phyloP scores from a whole-genome alignment of 2,329 filamentous ascomycete genomes.

The Aspergillus arachidicola region DNA sequence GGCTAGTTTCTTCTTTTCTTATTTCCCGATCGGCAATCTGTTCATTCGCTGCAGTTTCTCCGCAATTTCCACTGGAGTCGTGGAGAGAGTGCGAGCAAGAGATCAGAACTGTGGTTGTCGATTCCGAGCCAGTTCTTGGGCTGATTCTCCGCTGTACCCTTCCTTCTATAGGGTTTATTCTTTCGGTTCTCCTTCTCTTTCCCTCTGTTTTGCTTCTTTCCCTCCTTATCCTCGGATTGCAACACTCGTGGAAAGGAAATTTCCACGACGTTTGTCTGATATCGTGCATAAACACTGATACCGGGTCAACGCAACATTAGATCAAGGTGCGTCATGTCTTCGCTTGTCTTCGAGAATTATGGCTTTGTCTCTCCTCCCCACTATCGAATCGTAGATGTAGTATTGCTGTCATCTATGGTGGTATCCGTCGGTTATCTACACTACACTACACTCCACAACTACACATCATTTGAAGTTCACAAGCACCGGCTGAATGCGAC shows the following conservation, averaged over 20 bases:
- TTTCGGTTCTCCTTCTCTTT: not conserved
- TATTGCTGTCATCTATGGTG: not conserved
- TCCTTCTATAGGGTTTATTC: not conserved
- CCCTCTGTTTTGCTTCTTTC: not conserved
- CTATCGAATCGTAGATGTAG: not conserved
- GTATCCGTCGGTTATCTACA: not conserved
- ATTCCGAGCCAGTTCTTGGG: not conserved
- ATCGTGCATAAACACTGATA: not conserved
- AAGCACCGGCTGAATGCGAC: not conserved
- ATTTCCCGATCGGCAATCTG: constrained; percentile 1
- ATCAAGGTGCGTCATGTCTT: not conserved
- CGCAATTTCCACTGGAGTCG: constrained; percentile 4
- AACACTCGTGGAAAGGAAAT: not conserved
- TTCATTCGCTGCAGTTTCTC: constrained; percentile 1
- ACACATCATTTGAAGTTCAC: not conserved
- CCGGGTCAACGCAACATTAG: not conserved
- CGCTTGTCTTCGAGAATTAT: not conserved
- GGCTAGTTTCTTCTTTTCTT: not conserved
- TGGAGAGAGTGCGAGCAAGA: not conserved
- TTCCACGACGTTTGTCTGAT: not conserved
- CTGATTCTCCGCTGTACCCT: not conserved
- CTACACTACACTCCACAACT: not conserved
- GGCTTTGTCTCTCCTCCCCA: not conserved
- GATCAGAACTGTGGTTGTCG: not conserved
- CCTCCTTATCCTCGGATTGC: not conserved